Base-by-base conservation (phyloP, 257 asterid species). In the Cordia subcordata region DNA sequence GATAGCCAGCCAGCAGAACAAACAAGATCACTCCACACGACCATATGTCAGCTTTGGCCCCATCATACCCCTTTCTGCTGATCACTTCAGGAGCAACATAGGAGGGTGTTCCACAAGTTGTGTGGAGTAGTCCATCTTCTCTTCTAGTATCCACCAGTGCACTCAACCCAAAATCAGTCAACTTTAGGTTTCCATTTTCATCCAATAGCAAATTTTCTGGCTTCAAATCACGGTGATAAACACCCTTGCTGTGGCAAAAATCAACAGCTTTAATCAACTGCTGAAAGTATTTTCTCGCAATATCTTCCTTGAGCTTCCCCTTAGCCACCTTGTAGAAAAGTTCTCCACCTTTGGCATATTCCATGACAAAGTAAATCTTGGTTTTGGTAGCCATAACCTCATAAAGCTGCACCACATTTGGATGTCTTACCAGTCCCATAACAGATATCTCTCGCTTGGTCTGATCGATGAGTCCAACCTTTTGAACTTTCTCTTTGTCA, bases 71-170 rank as follows among this genome's bases (percentile, higher is more conserved):
- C 46, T 72, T 76, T 58, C 81, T 58, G 61, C 77, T 57, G 39
- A 88, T 72, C 66, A 88, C 93, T 67, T 88, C 96, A 0, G 93
- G 96, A 14, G 94, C 85, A 56, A 88, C 90, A 60, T 88, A 88
- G 1, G 90, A 86, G 4, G 94, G 96, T 17, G 96, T 88, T 35
- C 96, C 96, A 22, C 95, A 88, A 0, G 95, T 77, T 0, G 96
- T 88, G 81, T 80, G 94, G 13, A 88, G 84, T 27, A 88, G 72
- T n/a, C 88, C 96, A 16, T 88, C 96, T 51, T 77, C 78, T 21
- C 78, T 47, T 67, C 72, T 77, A 18, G 85, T 79, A 58, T 82
- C 87, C 0, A 71, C 17, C 13, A 83, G 57, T 4, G 96, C 90
- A 58, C 95, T 83, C 72, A 88, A 68, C 5, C 96, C 95, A 61